Evolutionary conservation across 768 basidiomycete species (phyloP), one percentile per base, ranked within the genome.

Genomic region (Coprinopsis cinerea): DNA sequence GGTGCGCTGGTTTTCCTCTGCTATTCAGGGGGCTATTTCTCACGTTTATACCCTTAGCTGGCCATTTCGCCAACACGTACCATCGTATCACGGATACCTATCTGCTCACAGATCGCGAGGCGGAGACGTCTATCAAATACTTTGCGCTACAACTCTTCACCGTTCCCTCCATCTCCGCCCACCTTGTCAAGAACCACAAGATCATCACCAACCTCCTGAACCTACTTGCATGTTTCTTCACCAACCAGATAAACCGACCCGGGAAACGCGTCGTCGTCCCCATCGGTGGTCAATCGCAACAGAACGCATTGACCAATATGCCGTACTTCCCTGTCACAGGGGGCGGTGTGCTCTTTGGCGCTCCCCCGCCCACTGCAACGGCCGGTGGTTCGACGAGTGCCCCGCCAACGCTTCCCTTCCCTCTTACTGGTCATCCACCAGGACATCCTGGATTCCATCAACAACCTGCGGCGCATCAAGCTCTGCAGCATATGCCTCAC

Each of bases 91-190:
- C 94, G 57, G 90, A 95, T 57, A 81, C 91, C 1, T 97, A 94
- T 67, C 81, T 98, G 7, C 81, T 95, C 39, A 81, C 88, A 18
- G 96, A 98, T 58, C 80, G 94, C 11, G 95, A 99, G 63, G 86
- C 90, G 0, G 96, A 99, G 62, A 92, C 91, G 5, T 93, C 90
- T 14, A 87, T 98, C 71, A 88, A 94, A 60, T 92, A 92, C 62
- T 89, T 95, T 54, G 88, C 91, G 14, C 74, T 95, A 4, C 92
- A 96, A 60, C 76, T 98, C 27, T 96, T 96, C 70, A 92, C 93
- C 0, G 86, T 92, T 1, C 93, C 93, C 0, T 87, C 85, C 1
- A 82, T 94, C 44, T 85, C 90, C 4, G 73, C 77, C 1, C 83
- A 92, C 57, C 82, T 95, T 44, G 87, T 89, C 17, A 73, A 76